phyloP scores from a whole-genome alignment of 805 yeast genomes.

The Suhomyces pyralidae region DNA sequence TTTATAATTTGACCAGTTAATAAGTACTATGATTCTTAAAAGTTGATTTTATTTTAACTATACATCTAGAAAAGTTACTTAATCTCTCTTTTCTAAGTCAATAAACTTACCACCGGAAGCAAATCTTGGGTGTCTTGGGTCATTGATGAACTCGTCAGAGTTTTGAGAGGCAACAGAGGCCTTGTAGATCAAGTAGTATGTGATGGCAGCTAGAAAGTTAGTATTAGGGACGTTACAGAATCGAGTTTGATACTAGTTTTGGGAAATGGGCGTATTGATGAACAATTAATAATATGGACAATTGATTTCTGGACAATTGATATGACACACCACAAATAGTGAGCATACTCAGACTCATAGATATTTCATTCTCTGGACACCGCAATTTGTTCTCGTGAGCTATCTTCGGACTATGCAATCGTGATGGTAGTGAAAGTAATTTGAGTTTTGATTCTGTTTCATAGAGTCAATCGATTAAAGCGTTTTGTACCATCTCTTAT shows the following conservation, averaged over 20 bases:
- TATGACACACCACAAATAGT: background rate
- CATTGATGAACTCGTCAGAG: constrained; percentile 82
- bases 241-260: background rate
- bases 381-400: background rate
- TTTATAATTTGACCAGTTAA: background rate
- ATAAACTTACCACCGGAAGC: constrained; percentile 45
- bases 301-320: background rate
- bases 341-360: background rate
- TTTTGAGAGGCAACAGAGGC: constrained; percentile 65
- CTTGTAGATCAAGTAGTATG: constrained; percentile 69
- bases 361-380: background rate
- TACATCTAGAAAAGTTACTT: constrained; percentile 3
- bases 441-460: background rate
- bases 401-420: background rate
- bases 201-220: constrained; percentile 46
- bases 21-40: background rate
- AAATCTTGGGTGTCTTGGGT: constrained; percentile 95
- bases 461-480: background rate
- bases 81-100: constrained; percentile 28
- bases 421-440: background rate
- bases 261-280: background rate
- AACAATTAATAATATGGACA: no score
- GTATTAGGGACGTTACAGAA: constrained; percentile 11
- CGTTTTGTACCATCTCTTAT: background rate
- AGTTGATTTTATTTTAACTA: background rate